Evolutionary conservation across 163 green algal genomes (phyloP).

Genomic region (Scenedesmus sp.): DNA sequence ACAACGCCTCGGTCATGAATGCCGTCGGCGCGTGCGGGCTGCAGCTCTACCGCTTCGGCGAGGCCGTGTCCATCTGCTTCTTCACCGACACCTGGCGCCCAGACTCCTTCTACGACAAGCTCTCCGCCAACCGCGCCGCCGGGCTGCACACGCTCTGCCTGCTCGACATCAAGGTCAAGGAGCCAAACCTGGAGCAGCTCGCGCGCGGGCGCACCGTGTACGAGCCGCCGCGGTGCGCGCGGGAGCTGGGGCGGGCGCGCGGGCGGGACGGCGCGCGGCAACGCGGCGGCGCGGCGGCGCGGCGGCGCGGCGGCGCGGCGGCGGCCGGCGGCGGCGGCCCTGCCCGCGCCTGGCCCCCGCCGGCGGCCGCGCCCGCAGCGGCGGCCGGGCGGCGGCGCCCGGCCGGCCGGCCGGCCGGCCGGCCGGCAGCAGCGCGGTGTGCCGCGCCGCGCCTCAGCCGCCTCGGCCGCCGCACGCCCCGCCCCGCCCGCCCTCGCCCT

Average conservation of each 20-base stretch:
- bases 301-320: too few relatives aligned
- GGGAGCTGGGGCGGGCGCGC: too few relatives aligned
- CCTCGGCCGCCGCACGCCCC: too few relatives aligned
- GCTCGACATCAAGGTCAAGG: constrained; percentile 97
- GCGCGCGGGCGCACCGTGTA: constrained; percentile 83
- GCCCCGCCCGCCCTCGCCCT: neutral
- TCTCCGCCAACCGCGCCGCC: constrained; percentile 79
- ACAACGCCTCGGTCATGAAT: constrained; percentile 99
- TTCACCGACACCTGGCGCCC: constrained; percentile 98
- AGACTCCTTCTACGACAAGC: constrained; percentile 97
- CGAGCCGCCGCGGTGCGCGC: constrained; percentile 75
- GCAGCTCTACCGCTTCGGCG: constrained; percentile 92
- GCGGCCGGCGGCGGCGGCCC: too few relatives aligned
- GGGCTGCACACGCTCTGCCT: constrained; percentile 97
- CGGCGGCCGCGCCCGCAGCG: too few relatives aligned
- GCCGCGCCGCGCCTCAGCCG: too few relatives aligned
- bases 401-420: too few relatives aligned
- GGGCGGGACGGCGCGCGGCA: too few relatives aligned
- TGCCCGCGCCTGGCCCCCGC: too few relatives aligned
- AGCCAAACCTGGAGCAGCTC: constrained; percentile 90
- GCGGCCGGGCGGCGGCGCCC: too few relatives aligned
- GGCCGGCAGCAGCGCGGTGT: too few relatives aligned
- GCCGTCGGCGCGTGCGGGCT: constrained; percentile 90
- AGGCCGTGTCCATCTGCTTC: constrained; percentile 96
- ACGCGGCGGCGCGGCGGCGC: too few relatives aligned